phyloP scores from a whole-genome alignment of 2,329 filamentous ascomycete species.

The Alternaria sp. region DNA sequence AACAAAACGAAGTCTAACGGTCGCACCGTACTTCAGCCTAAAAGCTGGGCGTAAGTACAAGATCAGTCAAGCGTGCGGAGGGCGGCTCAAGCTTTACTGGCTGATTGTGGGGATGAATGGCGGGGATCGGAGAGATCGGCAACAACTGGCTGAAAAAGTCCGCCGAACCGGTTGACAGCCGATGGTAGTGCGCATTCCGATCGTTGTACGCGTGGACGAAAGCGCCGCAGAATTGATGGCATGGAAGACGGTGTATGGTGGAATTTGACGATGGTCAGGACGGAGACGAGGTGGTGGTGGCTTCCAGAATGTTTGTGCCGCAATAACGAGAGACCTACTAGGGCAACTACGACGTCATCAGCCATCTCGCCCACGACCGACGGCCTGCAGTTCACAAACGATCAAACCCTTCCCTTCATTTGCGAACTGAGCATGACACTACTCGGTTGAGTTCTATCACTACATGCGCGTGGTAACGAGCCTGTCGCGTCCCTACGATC shows the following conservation, averaged over 20 bases:
- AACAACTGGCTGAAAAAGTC: not conserved
- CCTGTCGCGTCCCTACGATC: not conserved
- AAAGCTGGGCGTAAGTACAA: not conserved
- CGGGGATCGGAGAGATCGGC: conserved; percentile 5
- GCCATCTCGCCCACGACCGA: not conserved
- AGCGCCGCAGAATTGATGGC: not conserved
- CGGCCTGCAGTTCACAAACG: no score
- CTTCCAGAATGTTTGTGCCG: not conserved
- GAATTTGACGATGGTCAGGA: not conserved
- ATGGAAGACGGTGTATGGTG: not conserved
- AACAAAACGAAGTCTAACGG: not conserved
- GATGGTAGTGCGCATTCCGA: not conserved
- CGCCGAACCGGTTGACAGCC: not conserved
- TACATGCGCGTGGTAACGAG: not conserved
- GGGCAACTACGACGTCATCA: not conserved
- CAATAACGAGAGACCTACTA: not conserved
- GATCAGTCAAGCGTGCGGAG: conserved; percentile 10
- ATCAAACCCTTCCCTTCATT: no score
- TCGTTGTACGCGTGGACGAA: not conserved
- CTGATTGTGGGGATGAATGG: not conserved
- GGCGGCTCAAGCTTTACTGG: not conserved
- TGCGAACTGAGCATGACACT: not conserved
- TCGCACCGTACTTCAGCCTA: conserved; percentile 17
- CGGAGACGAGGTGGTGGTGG: not conserved
- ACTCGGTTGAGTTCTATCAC: not conserved